Base-by-base conservation (phyloP, 306 rosid species). In the Medicago truncatula region DNA sequence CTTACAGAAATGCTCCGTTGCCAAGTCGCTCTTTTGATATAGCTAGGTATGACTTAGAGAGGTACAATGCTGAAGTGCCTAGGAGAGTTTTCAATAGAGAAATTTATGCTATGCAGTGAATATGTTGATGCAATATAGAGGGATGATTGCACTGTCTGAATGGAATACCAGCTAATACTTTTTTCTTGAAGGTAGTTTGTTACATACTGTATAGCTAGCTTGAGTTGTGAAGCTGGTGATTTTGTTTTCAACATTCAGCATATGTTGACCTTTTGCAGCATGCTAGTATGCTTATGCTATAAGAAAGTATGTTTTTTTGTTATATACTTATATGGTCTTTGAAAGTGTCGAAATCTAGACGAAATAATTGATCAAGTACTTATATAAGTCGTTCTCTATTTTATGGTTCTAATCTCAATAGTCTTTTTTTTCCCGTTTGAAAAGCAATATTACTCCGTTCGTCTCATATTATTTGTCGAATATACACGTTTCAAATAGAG, bases 221-320 rank as follows among this genome's bases (percentile, higher is more conserved):
- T 15, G 39, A 41, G 25, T 31, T 64, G 14, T 20, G 54, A 62
- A 49, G 60, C 44, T 7, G 21, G 61, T 43, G 17, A 68, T 43
- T 68, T 68, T 77, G 81, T 53, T 2, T 46, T 44, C 50, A 68
- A 67, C 74, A 54, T 41, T 43, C 54, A 66, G 58, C 39, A 11
- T 60, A 47, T 61, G 77, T 49, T 78, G 53, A 60, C 60, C 15
- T 47, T 70, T 71, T 38, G 61, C 61, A 16, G 39, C 25, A 77
- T 67, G 68, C 12, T 3, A 9, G 41, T 59, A 46, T 34, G 38
- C 38, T 1, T 23, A 47, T 74, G 60, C 50, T 74, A 40, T 46
- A 47, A 62, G 70, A 61, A 62, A 74, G 4, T 25, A 11, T 62
- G 21, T 9, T 11, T 74, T 16, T 18, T 14, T 38, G 13, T 21